Base-by-base conservation (phyloP, 768 basidiomycete species). In the Hortiboletus flavorubellus region DNA sequence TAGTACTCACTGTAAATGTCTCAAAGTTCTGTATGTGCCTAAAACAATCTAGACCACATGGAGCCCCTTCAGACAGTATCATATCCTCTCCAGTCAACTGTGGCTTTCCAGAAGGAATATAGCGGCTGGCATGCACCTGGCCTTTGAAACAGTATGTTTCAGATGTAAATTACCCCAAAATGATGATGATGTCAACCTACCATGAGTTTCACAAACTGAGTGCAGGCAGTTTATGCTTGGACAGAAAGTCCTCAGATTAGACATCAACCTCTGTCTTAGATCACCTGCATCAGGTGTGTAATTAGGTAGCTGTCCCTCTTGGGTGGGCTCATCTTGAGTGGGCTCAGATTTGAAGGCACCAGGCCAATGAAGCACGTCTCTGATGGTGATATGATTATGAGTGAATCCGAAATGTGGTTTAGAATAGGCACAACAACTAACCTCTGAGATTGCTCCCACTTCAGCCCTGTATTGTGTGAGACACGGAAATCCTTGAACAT, bases 401-500 rank as follows among this genome's bases (percentile, higher is more conserved):
- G 10, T 31, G 2, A 15, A 37, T 26, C 10, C 43, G n/a, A 11
- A 30, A 31, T n/a, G 3, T 16, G 49, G 45, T 39, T 8, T 45
- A 2, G 30, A 5, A 8, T 2, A 11, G 0, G 15, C 7, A 30
- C 10, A 18, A 31, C 4, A 12, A 55, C 66, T 38, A 21, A 77
- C 80, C 80, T 73, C 60, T 82, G 80, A 8, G 63, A 61, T 8
- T 56, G 57, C 2, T 75, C 73, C 76, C 76, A 78, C 2, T 80
- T 41, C 18, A 83, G 62, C 4, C 81, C 81, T 0, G 15, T 8
- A 12, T 68, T 68, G 15, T 68, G 58, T 1, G 56, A 37, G 7
- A 40, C 23, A 15, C 70, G 67, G 23, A 72, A 53, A 8, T 39
- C 21, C 53, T 63, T 61, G 23, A 73, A 61, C n/a, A 75, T 66